Evolutionary conservation across 805 yeast genomes (phyloP), one percentile per base, ranked within the genome.

Genomic region (Lachancea cidri): DNA sequence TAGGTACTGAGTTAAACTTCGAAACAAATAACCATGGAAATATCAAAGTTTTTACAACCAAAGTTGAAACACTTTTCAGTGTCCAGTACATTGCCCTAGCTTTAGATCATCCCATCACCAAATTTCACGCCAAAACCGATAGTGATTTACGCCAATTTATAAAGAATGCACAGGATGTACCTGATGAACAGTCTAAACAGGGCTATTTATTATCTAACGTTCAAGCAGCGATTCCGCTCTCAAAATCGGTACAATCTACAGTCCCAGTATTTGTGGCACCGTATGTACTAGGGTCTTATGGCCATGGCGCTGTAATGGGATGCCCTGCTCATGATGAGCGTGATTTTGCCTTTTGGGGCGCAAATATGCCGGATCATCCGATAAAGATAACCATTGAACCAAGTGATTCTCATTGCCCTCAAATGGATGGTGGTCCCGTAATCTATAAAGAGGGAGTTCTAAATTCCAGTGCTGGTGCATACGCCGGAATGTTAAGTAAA

Each of bases 251-350:
- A 27, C 44, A 59, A 0, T 43, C 41, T 13, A 50, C 64, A 22
- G 44, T 91, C 4, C 97, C 97, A 0, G 78, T 91, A 0, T 93
- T 76, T 66, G 89, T 74, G 2, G 96, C 98, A 0, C 95, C 96
- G 0, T 93, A 89, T 60, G 98, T 91, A 0, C 58, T 91, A 27
- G 79, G 84, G 3, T 66, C 74, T 3, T 91, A 91, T 57, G 44
- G 37, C 4, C 78, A 78, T 42, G 96, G 96, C 30, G 95, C 96
- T 1, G 98, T 91, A 0, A 91, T 93, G 98, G 98, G 98, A 1
- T 86, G 94, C 53, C 98, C 98, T 2, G 96, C 84, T 0, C 97
- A 89, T 60, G 98, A 93, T 61, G 67, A 70, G 34, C 73, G 98
- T 46, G 98, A 93, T 56, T 77, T 58, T 52, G 85, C 72, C 5